These are phyloP conservation scores for Trichosporon inkin DNA, from an alignment of 1,284 basidiomycete genomes.

Conservation along the genomic window DNA sequence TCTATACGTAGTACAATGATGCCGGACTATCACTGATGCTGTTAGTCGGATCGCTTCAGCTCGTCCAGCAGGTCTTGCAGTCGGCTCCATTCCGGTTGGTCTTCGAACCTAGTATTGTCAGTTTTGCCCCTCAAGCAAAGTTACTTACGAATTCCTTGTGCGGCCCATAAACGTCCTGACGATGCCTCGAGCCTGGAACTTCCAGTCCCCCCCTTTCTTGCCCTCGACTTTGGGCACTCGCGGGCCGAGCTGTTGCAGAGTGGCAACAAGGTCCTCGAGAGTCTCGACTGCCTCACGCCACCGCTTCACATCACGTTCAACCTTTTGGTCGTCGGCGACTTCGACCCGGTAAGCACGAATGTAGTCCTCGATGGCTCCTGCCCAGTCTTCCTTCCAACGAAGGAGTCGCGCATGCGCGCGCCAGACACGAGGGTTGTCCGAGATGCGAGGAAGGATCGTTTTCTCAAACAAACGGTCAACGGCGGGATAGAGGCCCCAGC, in stretches of 20 bases:
- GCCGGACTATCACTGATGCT: neutral
- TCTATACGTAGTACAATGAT: conserved; percentile 12
- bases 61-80: conserved; percentile 58
- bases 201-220: conserved; percentile 61
- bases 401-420: conserved; percentile 73
- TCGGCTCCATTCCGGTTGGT: conserved; percentile 74
- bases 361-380: conserved; percentile 72
- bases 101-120: conserved; percentile 60
- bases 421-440: conserved; percentile 67
- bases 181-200: conserved; percentile 77
- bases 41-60: conserved; percentile 38
- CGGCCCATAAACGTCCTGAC: conserved; percentile 80
- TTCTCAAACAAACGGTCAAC: conserved; percentile 68
- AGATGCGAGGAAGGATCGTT: conserved; percentile 71
- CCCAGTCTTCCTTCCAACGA: conserved; percentile 66
- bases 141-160: conserved; percentile 50
- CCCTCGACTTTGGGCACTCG: conserved; percentile 54
- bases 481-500: conserved; percentile 60
- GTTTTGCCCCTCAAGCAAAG: conserved; percentile 13
- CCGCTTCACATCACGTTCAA: conserved; percentile 61
- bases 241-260: conserved; percentile 75
- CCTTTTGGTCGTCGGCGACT: conserved; percentile 61
- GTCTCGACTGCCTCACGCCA: conserved; percentile 73
- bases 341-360: conserved; percentile 75
- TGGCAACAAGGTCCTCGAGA: conserved; percentile 75